These are phyloP conservation scores for Yamadazyma trypodendri DNA, from an alignment of 1,139 yeast genomes.

Conservation along the genomic window DNA sequence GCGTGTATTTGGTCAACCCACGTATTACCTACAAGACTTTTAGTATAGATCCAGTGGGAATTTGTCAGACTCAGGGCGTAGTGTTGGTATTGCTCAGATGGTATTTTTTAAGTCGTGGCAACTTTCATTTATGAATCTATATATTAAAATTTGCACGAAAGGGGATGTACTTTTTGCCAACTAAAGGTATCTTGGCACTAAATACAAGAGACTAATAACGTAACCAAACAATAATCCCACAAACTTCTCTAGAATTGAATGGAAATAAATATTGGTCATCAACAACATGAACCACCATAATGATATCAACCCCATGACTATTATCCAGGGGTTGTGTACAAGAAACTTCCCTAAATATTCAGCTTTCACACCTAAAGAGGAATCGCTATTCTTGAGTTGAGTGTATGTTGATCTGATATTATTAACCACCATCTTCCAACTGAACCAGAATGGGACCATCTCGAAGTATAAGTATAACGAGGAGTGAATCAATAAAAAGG, in stretches of 20 bases:
- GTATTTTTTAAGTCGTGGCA: too few relatives aligned
- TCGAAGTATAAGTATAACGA: conserved; percentile 72
- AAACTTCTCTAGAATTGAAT: conserved; percentile 70
- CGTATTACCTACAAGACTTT: too few relatives aligned
- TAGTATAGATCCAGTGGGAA: too few relatives aligned
- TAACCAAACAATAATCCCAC: conserved; percentile 66
- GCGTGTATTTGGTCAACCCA: too few relatives aligned
- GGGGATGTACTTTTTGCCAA: background rate
- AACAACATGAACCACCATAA: conserved; percentile 89
- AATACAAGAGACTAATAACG: conserved; percentile 8
- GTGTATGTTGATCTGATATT: conserved; percentile 6
- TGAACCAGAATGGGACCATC: conserved; percentile 42
- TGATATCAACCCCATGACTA: conserved; percentile 42
- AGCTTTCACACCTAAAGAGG: background rate
- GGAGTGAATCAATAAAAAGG: conserved; percentile 73
- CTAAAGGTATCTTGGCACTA: conserved; percentile 5
- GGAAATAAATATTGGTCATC: conserved; percentile 84
- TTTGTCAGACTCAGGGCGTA: too few relatives aligned
- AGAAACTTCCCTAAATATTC: conserved; percentile 8
- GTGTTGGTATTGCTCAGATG: too few relatives aligned
- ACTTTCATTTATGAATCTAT: too few relatives aligned
- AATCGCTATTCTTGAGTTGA: conserved; percentile 6
- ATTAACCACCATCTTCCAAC: conserved; percentile 15
- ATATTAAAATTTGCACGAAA: background rate
- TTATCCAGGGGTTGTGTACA: conserved; percentile 40